Conservation (phyloP, 2,329 filamentous ascomycete genomes). For the Sporothrix humicola region DNA sequence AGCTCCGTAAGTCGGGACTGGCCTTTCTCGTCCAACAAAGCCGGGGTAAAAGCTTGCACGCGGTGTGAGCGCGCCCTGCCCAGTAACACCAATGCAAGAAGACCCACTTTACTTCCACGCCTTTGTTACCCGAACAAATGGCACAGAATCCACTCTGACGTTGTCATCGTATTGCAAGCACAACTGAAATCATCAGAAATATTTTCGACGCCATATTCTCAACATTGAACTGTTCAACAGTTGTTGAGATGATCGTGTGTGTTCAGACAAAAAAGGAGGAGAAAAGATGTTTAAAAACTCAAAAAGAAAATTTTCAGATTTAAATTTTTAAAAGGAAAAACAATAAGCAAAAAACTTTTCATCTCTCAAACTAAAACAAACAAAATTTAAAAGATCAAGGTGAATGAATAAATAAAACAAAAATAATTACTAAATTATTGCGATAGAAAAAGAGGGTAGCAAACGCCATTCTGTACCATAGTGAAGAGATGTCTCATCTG, state of each 20-base stretch:
- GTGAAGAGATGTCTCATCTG: neutral
- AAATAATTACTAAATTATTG: neutral
- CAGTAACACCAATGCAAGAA: neutral
- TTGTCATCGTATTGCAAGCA: neutral
- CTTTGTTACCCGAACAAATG: neutral
- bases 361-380: neutral
- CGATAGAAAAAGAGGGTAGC: no score
- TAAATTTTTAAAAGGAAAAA: neutral
- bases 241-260: neutral
- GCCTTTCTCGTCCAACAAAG: neutral
- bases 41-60: constrained; percentile 17
- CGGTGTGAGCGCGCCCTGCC: neutral
- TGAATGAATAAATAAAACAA: neutral
- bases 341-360: neutral
- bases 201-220: neutral
- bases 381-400: neutral
- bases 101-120: neutral
- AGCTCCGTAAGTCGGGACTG: constrained; percentile 18
- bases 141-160: constrained; percentile 9
- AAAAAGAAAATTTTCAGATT: no score
- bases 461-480: constrained; percentile 20
- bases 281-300: no score
- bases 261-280: no score
- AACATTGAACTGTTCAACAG: neutral
- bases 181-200: neutral